Conservation (phyloP, 106 monocot species). For the Apostasia ramifera region DNA sequence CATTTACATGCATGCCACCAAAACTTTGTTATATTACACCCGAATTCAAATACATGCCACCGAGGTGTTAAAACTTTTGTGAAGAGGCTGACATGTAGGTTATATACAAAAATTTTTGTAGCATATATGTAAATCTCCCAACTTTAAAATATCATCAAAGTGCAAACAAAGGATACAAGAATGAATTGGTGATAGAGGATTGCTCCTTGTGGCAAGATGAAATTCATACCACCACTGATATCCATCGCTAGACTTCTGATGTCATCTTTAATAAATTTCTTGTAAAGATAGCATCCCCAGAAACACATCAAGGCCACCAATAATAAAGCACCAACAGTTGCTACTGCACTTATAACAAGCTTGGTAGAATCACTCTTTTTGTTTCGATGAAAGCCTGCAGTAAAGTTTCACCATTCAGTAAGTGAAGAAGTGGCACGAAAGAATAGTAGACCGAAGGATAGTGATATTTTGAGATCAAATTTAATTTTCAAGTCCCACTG, state of each 20-base stretch:
- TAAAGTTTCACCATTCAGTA: neutral
- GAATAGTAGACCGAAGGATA: neutral
- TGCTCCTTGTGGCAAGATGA: neutral
- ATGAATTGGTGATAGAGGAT: neutral
- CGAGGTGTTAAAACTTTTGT: too few species aligned
- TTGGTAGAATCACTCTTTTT: slow-evolving; percentile 56
- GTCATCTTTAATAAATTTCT: slow-evolving; percentile 79
- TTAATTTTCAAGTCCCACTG: too few species aligned
- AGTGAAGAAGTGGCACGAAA: neutral
- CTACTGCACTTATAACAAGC: slow-evolving; percentile 92
- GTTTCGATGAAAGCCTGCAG: slow-evolving; percentile 25
- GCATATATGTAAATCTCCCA: too few species aligned
- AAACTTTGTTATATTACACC: too few species aligned
- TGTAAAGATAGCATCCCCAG: slow-evolving; percentile 98
- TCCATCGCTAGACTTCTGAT: slow-evolving; percentile 56
- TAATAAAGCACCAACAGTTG: slow-evolving; percentile 87
- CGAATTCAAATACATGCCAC: too few species aligned
- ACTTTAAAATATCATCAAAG: too few species aligned
- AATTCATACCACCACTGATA: slow-evolving; percentile 60
- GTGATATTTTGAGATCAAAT: neutral
- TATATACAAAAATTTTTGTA: too few species aligned
- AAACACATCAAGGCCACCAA: slow-evolving; percentile 97
- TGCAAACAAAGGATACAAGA: neutral
- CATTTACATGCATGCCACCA: too few species aligned
- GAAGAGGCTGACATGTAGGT: too few species aligned